phyloP scores from a whole-genome alignment of 1,139 yeast species.

The Pichia sp. region DNA sequence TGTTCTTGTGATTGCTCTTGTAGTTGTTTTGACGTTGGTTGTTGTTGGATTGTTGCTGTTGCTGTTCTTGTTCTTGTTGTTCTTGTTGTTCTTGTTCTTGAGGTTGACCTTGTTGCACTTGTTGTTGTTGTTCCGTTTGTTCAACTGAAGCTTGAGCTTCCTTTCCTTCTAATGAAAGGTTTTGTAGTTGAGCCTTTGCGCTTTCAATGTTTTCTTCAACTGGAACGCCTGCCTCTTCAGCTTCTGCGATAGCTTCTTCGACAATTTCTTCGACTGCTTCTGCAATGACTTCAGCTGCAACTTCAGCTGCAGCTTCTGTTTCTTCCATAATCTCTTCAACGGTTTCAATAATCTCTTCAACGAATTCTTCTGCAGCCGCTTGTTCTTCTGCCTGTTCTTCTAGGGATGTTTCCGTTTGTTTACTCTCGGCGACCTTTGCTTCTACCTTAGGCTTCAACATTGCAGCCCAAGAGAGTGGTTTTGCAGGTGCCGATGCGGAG shows the following conservation, averaged over 20 bases:
- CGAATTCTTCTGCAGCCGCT: slow-evolving; percentile 5
- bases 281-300: slow-evolving; percentile 4
- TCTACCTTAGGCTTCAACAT: slow-evolving; percentile 17
- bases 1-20: slow-evolving; percentile 15
- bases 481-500: slow-evolving; percentile 54
- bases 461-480: slow-evolving; percentile 33
- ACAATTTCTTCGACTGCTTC: slow-evolving; percentile 7
- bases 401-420: no score
- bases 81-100: slow-evolving; percentile 13
- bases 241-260: slow-evolving; percentile 10
- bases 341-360: slow-evolving; percentile 1
- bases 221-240: no score
- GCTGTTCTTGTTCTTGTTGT: slow-evolving; percentile 17
- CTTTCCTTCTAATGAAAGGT: slow-evolving; percentile 6
- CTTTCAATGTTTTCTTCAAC: slow-evolving; percentile 6
- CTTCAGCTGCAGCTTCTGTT: slow-evolving; percentile 11
- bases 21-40: slow-evolving; percentile 8
- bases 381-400: slow-evolving; percentile 4
- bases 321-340: slow-evolving; percentile 2
- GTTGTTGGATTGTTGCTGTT: slow-evolving; percentile 19
- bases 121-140: slow-evolving; percentile 12
- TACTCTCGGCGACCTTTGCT: slow-evolving; percentile 19
- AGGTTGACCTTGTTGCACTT: slow-evolving; percentile 1
- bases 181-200: not conserved
- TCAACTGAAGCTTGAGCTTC: slow-evolving; percentile 13